Base-by-base conservation (phyloP, 2,329 filamentous ascomycete species). In the Elsinoe ampelina region DNA sequence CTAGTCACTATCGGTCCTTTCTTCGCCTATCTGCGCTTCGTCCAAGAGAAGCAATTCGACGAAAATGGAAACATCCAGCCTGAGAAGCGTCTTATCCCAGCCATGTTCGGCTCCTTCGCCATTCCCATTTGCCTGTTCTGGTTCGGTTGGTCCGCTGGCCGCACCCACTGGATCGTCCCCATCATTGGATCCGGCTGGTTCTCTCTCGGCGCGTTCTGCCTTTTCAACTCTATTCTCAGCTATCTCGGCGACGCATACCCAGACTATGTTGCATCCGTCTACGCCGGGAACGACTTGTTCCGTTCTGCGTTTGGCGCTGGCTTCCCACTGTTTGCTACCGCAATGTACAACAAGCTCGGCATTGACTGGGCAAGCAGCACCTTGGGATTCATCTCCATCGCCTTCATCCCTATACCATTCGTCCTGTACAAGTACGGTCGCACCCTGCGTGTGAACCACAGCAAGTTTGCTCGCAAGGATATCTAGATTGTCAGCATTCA, bases 201-300 rank as follows among this genome's bases (percentile, higher is more conserved):
- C 61, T 62, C 63, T 2, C 62, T 70, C 32, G 74, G 74, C 5
- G 66, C 68, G 2, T 72, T 77, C 60, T 62, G 76, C n/a, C 68
- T 78, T 6, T 77, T 78, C 65, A 74, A 77, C 50, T 67, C 67
- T 1, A 71, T 77, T 0, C 65, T 78, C 22, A 76, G 71, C 56
- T 76, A 76, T 59, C 65, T 74, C 1, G 64, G 66, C 19, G 71
- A 74, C 43, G 68, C 72, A 0, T 76, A 75, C 54, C 72, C 72
- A 2, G 66, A 73, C 20, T 67, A 72, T 30, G 71, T 70, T 0
- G 73, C 73, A 7, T 69, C 64, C 39, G 72, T 75, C 10, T 63
- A 75, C n/a, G 73, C 73, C 0, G 73, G 72, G 1, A 75, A 75
- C 58, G 72, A 74, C 58, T 61, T 76, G n/a, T 67, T 75, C 63